Evolutionary conservation across 768 basidiomycete genomes (phyloP).

Genomic region (Tulasnella sp.): DNA sequence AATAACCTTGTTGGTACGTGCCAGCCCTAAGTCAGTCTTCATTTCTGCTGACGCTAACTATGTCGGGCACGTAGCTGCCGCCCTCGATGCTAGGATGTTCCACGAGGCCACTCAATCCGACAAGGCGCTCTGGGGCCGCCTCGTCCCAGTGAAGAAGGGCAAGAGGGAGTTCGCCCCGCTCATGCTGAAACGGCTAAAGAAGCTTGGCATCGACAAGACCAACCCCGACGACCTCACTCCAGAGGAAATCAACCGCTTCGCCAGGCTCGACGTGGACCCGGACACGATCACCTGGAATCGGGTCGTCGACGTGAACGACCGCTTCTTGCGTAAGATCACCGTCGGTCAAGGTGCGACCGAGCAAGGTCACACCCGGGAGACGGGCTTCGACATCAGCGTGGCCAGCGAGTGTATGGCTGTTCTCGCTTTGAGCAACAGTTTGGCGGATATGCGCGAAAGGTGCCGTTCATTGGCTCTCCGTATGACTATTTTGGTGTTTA

Average conservation of each 20-base stretch:
- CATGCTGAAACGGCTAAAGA: conserved; percentile 91
- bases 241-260: conserved; percentile 83
- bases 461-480: not conserved
- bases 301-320: conserved; percentile 92
- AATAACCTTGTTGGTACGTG: conserved; percentile 82
- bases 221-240: conserved; percentile 84
- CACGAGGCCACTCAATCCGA: conserved; percentile 93
- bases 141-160: conserved; percentile 89
- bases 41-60: not conserved
- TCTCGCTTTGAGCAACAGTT: conserved; percentile 75
- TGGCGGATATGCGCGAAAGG: conserved; percentile 84
- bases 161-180: conserved; percentile 89
- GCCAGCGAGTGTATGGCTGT: conserved; percentile 99
- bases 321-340: conserved; percentile 89
- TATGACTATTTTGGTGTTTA: not conserved
- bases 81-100: conserved; percentile 93
- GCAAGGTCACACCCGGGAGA: conserved; percentile 73
- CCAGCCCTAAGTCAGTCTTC: not conserved
- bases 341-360: conserved; percentile 87
- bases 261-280: conserved; percentile 82
- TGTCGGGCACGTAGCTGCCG: conserved; percentile 55
- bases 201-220: conserved; percentile 91
- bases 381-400: conserved; percentile 95
- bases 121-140: conserved; percentile 86
- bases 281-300: conserved; percentile 96